Conservation (phyloP, 257 asterid genomes). For the Ophiorrhiza pumila region DNA sequence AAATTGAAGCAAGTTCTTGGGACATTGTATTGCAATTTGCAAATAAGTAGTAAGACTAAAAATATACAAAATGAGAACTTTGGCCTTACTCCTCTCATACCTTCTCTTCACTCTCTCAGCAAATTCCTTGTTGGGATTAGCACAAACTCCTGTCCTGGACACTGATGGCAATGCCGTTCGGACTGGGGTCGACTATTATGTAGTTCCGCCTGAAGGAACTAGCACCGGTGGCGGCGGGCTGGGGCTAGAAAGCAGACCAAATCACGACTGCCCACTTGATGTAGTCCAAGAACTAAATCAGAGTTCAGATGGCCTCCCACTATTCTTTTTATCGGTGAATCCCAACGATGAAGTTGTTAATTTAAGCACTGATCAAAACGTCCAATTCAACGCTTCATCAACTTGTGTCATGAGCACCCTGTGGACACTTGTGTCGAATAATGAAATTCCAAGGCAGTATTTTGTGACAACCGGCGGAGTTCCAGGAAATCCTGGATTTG, state of each 20-base stretch:
- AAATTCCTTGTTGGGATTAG: conserved; percentile 12
- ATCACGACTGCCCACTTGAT: conserved; percentile 40
- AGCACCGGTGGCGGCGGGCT: conserved; percentile 56
- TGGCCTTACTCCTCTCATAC: conserved; percentile 1
- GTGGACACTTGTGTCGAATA: not conserved
- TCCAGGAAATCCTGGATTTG: conserved; percentile 14
- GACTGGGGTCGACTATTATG: conserved; percentile 40
- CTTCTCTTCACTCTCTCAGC: conserved; percentile 21
- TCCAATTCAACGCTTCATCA: conserved; percentile 27
- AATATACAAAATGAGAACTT: not conserved
- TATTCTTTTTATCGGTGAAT: conserved; percentile 38
- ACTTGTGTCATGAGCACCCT: conserved; percentile 1
- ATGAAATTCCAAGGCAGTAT: not conserved
- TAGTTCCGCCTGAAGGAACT: conserved; percentile 49
- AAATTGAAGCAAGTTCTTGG: not conserved
- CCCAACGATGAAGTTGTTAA: conserved; percentile 34
- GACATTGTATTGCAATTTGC: no score
- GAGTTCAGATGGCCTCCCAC: conserved; percentile 39
- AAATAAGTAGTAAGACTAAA: no score
- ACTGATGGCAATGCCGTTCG: conserved; percentile 26
- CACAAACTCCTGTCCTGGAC: conserved; percentile 42
- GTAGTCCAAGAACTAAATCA: conserved; percentile 46
- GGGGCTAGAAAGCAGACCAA: conserved; percentile 28
- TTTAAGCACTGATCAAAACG: conserved; percentile 43
- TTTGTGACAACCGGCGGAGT: conserved; percentile 14